A percentile compares a stretch with the other conserved stretches of the same genome.
These are phyloP conservation scores for Diaporthe humulicola DNA, from an alignment of 2,329 filamentous ascomycete species.

Conservation along the genomic window DNA sequence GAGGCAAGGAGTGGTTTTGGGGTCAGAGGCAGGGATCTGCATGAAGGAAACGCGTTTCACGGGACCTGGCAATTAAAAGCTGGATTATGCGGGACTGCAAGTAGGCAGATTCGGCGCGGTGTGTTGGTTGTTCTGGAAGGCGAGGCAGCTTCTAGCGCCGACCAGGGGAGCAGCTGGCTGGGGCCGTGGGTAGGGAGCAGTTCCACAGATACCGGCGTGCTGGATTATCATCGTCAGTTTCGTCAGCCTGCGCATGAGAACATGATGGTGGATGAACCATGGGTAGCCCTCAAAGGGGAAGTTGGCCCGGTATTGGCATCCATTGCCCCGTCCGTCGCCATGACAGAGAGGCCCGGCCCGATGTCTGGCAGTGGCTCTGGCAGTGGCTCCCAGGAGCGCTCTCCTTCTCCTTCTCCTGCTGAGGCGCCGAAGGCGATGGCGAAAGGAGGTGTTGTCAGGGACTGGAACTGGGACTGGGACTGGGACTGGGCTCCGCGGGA, in stretches of 20 bases:
- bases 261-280: conserved; percentile 26
- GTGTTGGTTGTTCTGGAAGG: conserved; percentile 53
- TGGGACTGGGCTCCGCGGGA: conserved; percentile 5
- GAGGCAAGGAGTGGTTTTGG: conserved; percentile 42
- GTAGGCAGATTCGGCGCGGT: conserved; percentile 46
- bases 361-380: conserved; percentile 4
- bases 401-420: not conserved
- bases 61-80: conserved; percentile 62
- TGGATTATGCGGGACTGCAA: conserved; percentile 57
- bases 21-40: conserved; percentile 51
- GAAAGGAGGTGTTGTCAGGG: conserved; percentile 14
- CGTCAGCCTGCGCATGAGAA: conserved; percentile 6
- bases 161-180: conserved; percentile 19
- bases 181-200: conserved; percentile 19
- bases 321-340: conserved; percentile 12
- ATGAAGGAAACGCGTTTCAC: conserved; percentile 62
- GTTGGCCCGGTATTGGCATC: conserved; percentile 24
- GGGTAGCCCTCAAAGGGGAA: conserved; percentile 25
- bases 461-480: not conserved
- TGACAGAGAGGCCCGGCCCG: conserved; percentile 5
- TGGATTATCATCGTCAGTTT: conserved; percentile 26
- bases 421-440: not conserved
- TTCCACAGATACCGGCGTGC: conserved; percentile 22
- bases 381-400: conserved; percentile 13
- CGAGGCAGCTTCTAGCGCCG: conserved; percentile 52